Evolutionary conservation across 345 rosid species (phyloP).

Genomic region (Laguncularia racemosa): DNA sequence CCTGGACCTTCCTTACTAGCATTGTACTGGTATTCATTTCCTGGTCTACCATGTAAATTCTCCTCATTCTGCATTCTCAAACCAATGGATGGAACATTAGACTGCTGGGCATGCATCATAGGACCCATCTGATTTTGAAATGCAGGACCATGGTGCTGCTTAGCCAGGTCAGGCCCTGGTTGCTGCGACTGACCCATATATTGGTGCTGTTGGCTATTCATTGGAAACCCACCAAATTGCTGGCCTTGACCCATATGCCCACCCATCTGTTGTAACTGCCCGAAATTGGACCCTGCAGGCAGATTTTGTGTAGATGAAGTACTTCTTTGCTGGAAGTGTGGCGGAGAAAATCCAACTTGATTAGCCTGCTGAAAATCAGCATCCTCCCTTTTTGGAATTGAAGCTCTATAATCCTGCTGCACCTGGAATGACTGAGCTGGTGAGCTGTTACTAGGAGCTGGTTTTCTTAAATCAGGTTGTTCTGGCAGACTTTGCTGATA

Average conservation of each 20-base stretch:
- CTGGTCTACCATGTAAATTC: slow-evolving; percentile 47
- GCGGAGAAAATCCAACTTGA: slow-evolving; percentile 52
- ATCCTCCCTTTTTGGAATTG: slow-evolving; percentile 44
- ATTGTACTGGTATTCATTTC: slow-evolving; percentile 44
- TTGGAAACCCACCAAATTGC: slow-evolving; percentile 48
- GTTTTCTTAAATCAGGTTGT: slow-evolving; percentile 42
- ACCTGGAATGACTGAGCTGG: slow-evolving; percentile 47
- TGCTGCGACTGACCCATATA: slow-evolving; percentile 43
- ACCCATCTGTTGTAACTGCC: slow-evolving; percentile 35
- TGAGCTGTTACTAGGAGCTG: slow-evolving; percentile 29
- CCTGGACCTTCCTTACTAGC: slow-evolving; percentile 48
- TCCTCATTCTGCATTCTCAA: slow-evolving; percentile 43
- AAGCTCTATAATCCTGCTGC: slow-evolving; percentile 44
- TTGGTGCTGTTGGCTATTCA: slow-evolving; percentile 38
- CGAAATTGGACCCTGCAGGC: slow-evolving; percentile 39
- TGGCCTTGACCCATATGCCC: slow-evolving; percentile 39
- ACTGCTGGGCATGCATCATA: slow-evolving; percentile 41
- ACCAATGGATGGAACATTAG: slow-evolving; percentile 41
- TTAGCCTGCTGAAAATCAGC: slow-evolving; percentile 47
- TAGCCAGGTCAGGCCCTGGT: slow-evolving; percentile 39
- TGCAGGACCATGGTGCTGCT: slow-evolving; percentile 51
- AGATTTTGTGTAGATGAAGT: slow-evolving; percentile 45
- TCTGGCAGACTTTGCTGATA: slow-evolving; percentile 45
- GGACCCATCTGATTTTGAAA: slow-evolving; percentile 52
- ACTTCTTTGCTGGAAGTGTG: slow-evolving; percentile 46